Evolutionary conservation across 306 rosid genomes (phyloP).

Genomic region (Coriaria nepalensis): DNA sequence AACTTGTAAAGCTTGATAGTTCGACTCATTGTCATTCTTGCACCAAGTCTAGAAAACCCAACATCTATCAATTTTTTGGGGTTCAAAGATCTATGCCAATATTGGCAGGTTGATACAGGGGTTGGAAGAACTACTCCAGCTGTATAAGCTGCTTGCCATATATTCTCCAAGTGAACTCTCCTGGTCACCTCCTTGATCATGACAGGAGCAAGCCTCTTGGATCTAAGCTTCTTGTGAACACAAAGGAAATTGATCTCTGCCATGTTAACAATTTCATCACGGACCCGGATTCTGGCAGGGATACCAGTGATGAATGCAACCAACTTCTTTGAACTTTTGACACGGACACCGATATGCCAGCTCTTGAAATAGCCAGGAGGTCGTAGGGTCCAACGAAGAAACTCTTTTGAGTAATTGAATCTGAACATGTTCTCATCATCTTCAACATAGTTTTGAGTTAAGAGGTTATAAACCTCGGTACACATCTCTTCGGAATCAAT

Average conservation of each 20-base stretch:
- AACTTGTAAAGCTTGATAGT: conserved; percentile 88
- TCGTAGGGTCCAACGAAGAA: conserved; percentile 83
- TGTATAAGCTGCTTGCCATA: conserved; percentile 93
- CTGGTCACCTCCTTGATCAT: conserved; percentile 98
- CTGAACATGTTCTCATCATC: conserved; percentile 93
- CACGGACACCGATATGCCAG: conserved; percentile 97
- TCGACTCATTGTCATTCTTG: conserved; percentile 95
- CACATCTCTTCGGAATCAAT: conserved; percentile 52
- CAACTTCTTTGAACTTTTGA: conserved; percentile 69
- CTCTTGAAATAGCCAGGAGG: conserved; percentile 74
- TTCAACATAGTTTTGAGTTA: conserved; percentile 79
- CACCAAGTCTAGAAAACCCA: conserved; percentile 94
- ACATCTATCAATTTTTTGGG: conserved; percentile 95
- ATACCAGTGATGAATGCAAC: conserved; percentile 84
- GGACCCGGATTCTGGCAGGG: conserved; percentile 80
- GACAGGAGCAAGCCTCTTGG: conserved; percentile 95
- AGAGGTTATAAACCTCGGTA: conserved; percentile 62
- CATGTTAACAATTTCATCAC: conserved; percentile 59
- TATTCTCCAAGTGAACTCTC: conserved; percentile 91
- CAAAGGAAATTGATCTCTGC: conserved; percentile 90
- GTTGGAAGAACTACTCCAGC: conserved; percentile 96
- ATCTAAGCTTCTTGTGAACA: conserved; percentile 89
- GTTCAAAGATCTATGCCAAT: conserved; percentile 92
- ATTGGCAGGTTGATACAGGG: conserved; percentile 81
- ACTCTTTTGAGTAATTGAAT: conserved; percentile 82